Conservation (phyloP, 1,284 basidiomycete genomes). For the Apiotrichum siamense region DNA sequence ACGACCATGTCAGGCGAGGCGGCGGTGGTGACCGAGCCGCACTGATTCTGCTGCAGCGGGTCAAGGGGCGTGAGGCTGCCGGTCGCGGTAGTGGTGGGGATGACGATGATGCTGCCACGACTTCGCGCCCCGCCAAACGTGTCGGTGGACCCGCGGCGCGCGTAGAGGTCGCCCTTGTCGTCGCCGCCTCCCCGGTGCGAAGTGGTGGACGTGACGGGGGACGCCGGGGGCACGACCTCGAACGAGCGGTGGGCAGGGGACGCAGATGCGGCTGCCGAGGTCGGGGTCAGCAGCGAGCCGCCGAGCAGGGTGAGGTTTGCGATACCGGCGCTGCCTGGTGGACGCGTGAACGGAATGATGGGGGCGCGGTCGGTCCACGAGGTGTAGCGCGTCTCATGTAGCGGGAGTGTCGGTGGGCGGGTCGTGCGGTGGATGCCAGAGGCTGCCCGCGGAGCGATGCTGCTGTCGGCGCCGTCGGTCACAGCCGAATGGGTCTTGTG, state of each 20-base stretch:
- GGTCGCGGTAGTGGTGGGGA: background rate
- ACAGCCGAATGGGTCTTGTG: no score
- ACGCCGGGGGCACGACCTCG: background rate
- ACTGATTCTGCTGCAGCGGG: no score
- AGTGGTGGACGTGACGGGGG: background rate
- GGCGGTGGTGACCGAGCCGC: no score
- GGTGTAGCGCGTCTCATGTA: background rate
- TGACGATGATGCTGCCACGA: constrained; percentile 12
- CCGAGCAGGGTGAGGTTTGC: background rate
- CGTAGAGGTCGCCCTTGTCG: background rate
- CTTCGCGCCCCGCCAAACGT: constrained; percentile 1
- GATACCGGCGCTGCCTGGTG: background rate
- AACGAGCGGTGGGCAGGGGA: background rate
- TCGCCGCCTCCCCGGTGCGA: background rate
- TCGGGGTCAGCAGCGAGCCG: background rate
- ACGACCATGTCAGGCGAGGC: background rate
- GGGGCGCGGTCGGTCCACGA: no score
- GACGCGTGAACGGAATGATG: background rate
- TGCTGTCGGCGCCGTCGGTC: no score
- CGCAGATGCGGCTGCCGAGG: background rate
- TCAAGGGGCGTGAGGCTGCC: no score
- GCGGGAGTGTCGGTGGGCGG: background rate
- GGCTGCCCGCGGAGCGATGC: background rate
- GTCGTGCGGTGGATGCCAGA: background rate
- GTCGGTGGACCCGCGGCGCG: background rate